Conservation (phyloP, 2,329 filamentous ascomycete species). For the Colletotrichum liriopes region DNA sequence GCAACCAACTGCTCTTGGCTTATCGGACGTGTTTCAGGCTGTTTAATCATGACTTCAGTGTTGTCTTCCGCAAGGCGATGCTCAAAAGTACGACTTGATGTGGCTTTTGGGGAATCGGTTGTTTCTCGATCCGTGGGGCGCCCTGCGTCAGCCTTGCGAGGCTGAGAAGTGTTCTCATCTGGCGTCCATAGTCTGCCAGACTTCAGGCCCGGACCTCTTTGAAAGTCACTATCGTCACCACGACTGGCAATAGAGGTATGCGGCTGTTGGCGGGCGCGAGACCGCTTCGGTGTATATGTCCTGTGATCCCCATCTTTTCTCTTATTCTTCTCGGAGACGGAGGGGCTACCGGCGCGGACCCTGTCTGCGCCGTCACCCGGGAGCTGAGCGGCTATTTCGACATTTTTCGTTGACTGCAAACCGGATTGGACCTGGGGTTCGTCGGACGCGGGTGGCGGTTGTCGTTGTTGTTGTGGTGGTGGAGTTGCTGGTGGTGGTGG, state of each 20-base stretch:
- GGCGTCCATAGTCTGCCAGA: neutral
- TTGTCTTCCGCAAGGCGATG: neutral
- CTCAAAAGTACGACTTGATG: neutral
- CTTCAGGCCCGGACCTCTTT: neutral
- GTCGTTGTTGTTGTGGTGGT: no score
- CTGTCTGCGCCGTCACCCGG: neutral
- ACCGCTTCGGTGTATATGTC: no score
- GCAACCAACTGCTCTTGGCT: slow-evolving; percentile 84
- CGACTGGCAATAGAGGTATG: no score
- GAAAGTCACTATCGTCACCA: no score
- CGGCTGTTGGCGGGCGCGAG: no score
- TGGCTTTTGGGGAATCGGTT: neutral
- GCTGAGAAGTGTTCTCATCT: neutral
- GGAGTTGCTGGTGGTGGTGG: no score
- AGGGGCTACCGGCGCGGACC: no score
- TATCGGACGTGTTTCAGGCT: slow-evolving; percentile 78
- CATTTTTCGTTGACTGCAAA: neutral
- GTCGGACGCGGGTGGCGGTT: no score
- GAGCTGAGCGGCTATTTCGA: neutral
- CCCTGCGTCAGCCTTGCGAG: neutral
- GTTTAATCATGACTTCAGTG: slow-evolving; percentile 47
- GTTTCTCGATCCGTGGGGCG: neutral
- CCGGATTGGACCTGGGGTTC: no score
- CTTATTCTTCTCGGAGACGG: no score
- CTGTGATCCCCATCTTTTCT: no score